A percentile compares a stretch with the other conserved stretches of the same genome.
These are phyloP conservation scores for Solanum habrochaites DNA, from an alignment of 257 asterid genomes.

Conservation along the genomic window DNA sequence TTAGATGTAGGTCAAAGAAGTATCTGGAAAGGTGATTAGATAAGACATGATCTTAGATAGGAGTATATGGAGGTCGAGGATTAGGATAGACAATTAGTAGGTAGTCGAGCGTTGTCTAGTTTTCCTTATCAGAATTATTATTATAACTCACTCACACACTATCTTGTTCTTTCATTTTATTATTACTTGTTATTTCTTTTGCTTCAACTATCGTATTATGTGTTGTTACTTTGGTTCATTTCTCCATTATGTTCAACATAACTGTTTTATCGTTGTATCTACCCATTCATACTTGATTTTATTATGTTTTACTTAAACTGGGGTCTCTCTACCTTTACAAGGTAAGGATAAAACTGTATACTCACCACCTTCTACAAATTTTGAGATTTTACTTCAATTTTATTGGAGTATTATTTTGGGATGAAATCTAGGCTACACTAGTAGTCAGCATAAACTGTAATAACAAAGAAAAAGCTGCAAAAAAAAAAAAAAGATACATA, in stretches of 20 bases:
- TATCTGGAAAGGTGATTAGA: not conserved
- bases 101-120: not conserved
- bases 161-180: not conserved
- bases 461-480: not conserved
- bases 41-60: not conserved
- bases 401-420: not conserved
- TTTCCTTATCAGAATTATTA: not conserved
- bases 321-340: not conserved
- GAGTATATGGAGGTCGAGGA: not conserved
- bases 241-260: not conserved
- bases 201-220: not conserved
- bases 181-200: not conserved
- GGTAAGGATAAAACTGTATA: no score
- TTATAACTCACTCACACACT: not conserved
- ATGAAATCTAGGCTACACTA: not conserved
- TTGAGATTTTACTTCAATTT: not conserved
- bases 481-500: not conserved
- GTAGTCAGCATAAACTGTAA: not conserved
- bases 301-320: not conserved
- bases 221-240: not conserved
- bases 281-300: not conserved
- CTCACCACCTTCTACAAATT: accelerated
- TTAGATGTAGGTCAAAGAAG: not conserved
- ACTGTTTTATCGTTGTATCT: not conserved
- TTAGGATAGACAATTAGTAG: not conserved